A percentile compares a stretch with the other conserved stretches of the same genome.
These are phyloP conservation scores for Hypoxylon fuscum DNA, from an alignment of 495 filamentous ascomycete species.

Conservation along the genomic window DNA sequence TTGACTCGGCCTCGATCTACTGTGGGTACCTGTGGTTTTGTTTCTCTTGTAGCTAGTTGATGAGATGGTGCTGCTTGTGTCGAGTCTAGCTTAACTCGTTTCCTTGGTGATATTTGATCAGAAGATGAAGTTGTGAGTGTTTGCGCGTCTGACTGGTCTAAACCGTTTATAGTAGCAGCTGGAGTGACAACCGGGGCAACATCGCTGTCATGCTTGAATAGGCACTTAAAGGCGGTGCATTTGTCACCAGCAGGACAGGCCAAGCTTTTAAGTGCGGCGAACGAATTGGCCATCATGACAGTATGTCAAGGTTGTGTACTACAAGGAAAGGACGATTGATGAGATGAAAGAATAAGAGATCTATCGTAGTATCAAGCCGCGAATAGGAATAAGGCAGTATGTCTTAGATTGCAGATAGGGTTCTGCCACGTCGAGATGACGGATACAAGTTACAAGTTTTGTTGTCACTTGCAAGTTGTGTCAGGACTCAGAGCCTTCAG, in stretches of 20 bases:
- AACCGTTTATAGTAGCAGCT: conserved; percentile 1
- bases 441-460: neutral
- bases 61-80: conserved; percentile 13
- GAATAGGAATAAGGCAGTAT: neutral
- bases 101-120: conserved; percentile 25
- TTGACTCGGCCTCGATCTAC: conserved; percentile 1
- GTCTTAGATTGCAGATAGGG: neutral
- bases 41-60: neutral
- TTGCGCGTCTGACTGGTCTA: conserved; percentile 16
- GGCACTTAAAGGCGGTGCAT: conserved; percentile 52
- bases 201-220: conserved; percentile 52
- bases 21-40: neutral
- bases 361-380: neutral
- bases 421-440: neutral
- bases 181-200: neutral
- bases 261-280: conserved; percentile 70
- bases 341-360: neutral
- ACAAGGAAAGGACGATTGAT: neutral
- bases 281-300: conserved; percentile 69
- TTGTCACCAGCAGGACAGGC: conserved; percentile 68
- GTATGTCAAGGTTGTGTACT: neutral
- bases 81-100: conserved; percentile 40
- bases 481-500: neutral
- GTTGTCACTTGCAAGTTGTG: neutral
- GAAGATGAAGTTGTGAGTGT: conserved; percentile 16